phyloP scores from a whole-genome alignment of 352 stramenopile genomes.

The Globisporangium lucens region DNA sequence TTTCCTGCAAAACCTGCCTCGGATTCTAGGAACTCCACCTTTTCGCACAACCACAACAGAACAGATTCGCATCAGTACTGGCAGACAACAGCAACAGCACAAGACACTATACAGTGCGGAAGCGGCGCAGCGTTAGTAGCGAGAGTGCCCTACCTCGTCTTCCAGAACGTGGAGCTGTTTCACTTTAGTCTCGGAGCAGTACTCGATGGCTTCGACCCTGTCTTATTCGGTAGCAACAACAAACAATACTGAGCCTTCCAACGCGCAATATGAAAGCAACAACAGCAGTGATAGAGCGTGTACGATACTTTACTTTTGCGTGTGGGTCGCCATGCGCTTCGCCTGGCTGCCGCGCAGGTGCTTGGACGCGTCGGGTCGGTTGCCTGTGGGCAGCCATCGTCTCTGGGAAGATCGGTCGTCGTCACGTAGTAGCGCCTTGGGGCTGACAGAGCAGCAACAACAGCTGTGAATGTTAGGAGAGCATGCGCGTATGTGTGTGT shows the following conservation, averaged over 20 bases:
- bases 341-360: slow-evolving; percentile 28
- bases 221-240: not conserved
- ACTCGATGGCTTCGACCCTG: slow-evolving; percentile 33
- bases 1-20: slow-evolving; percentile 11
- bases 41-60: not conserved
- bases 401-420: slow-evolving; percentile 19
- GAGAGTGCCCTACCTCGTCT: slow-evolving; percentile 29
- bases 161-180: slow-evolving; percentile 33
- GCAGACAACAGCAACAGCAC: not conserved
- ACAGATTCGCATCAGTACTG: not conserved
- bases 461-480: not conserved
- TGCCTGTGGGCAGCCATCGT: slow-evolving; percentile 54
- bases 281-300: not conserved
- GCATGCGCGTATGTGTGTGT: too few species aligned
- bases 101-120: not conserved
- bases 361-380: slow-evolving; percentile 48
- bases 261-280: not conserved
- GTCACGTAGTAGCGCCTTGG: slow-evolving; percentile 26
- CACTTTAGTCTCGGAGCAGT: slow-evolving; percentile 30
- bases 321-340: slow-evolving; percentile 22
- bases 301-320: not conserved
- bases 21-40: slow-evolving; percentile 23
- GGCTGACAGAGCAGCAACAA: slow-evolving; percentile 16
- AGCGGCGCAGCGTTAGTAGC: not conserved
- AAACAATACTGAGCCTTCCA: not conserved